Conservation (phyloP, 2,329 filamentous ascomycete species). For the Talaromyces sp. region DNA sequence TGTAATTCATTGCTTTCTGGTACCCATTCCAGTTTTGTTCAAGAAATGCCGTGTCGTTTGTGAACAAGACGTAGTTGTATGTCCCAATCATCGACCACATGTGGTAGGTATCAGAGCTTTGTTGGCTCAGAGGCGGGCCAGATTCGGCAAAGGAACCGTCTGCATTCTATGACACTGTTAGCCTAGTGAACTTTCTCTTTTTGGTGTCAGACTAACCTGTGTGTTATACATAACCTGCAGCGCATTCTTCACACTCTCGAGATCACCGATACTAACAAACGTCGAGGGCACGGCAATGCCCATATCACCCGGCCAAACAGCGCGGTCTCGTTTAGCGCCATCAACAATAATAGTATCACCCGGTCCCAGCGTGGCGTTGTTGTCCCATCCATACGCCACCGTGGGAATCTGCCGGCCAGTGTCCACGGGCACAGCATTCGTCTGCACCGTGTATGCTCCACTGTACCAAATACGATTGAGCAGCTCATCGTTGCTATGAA, state of each 20-base stretch:
- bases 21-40: constrained; percentile 46
- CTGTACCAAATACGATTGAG: constrained; percentile 56
- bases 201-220: constrained; percentile 21
- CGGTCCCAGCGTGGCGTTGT: constrained; percentile 35
- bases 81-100: constrained; percentile 55
- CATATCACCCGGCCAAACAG: constrained; percentile 48
- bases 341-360: constrained; percentile 41
- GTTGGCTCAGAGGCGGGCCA: constrained; percentile 29
- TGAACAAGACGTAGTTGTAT: constrained; percentile 55
- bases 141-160: constrained; percentile 33
- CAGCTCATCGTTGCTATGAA: constrained; percentile 46
- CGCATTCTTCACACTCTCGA: constrained; percentile 45
- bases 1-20: constrained; percentile 42
- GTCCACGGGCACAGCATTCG: constrained; percentile 34
- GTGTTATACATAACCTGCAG: constrained; percentile 45
- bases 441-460: constrained; percentile 51
- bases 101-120: constrained; percentile 31
- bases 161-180: constrained; percentile 2
- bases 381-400: constrained; percentile 31
- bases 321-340: constrained; percentile 39
- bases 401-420: constrained; percentile 32
- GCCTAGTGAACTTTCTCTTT: not conserved
- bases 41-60: constrained; percentile 48
- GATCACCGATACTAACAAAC: constrained; percentile 39
- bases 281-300: constrained; percentile 44